Evolutionary conservation across 2,329 filamentous ascomycete species (phyloP).

Genomic region (Cordyceps javanica): DNA sequence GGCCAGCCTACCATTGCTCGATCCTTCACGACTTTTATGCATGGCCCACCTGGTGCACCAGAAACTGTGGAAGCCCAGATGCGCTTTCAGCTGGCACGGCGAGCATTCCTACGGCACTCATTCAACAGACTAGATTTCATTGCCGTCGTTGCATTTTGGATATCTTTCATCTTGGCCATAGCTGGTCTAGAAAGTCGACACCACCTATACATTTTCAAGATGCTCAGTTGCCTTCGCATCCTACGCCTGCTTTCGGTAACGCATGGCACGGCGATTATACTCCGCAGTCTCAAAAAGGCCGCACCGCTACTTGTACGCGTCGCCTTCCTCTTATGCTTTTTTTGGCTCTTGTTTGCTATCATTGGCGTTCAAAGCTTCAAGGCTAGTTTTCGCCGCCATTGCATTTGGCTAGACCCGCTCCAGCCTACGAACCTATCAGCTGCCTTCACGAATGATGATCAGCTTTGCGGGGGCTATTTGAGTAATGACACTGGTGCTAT

Average conservation of each 20-base stretch:
- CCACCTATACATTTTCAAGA: conserved; percentile 86
- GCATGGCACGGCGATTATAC: conserved; percentile 88
- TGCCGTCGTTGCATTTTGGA: conserved; percentile 92
- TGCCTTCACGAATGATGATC: conserved; percentile 57
- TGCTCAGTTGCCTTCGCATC: conserved; percentile 94
- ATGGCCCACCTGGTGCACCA: conserved; percentile 48
- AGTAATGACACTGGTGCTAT: conserved; percentile 49
- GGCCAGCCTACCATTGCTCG: conserved; percentile 63
- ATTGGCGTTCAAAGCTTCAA: conserved; percentile 96
- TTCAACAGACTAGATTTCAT: conserved; percentile 96
- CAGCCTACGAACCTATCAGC: conserved; percentile 48
- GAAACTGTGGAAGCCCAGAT: conserved; percentile 71
- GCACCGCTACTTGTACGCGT: conserved; percentile 88
- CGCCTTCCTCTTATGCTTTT: conserved; percentile 90
- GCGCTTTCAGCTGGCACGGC: conserved; percentile 76
- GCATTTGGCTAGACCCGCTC: conserved; percentile 66
- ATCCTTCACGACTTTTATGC: conserved; percentile 74
- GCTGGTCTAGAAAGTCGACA: conserved; percentile 60
- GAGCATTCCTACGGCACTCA: conserved; percentile 88
- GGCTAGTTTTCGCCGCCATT: conserved; percentile 69
- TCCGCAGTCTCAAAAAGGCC: conserved; percentile 91
- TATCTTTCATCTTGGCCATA: conserved; percentile 70
- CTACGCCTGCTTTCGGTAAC: conserved; percentile 85
- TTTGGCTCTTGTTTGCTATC: conserved; percentile 96
- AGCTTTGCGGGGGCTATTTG: conserved; percentile 84